Evolutionary conservation across 139 green algal species (phyloP), one percentile per base, ranked within the genome.

Genomic region (Coelastrella sp.): DNA sequence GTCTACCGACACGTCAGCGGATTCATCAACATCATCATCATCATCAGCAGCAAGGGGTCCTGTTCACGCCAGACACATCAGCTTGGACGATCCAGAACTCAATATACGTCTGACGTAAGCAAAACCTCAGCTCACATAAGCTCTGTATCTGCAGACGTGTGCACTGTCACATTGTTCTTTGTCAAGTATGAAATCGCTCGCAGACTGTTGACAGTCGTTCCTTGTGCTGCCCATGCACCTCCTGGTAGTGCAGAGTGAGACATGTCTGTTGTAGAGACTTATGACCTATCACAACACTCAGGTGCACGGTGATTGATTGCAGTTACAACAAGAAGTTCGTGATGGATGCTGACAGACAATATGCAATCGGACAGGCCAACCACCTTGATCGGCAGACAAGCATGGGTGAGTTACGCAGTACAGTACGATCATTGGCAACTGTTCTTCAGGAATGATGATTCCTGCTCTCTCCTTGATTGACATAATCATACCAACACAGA

Each of bases 271-370:
- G n/a, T n/a, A n/a, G n/a, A n/a, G n/a, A n/a, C n/a, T n/a, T n/a
- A n/a, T n/a, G n/a, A n/a, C n/a, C n/a, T n/a, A n/a, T n/a, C n/a
- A n/a, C n/a, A n/a, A n/a, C n/a, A n/a, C n/a, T n/a, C 45, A 53
- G 45, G 45, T 53, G 45, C 45, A 8, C 11, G 45, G 45, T 11
- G 11, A 53, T 53, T 27, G n/a, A n/a, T n/a, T n/a, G 41, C 79
- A 85, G 62, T 15, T 40, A 67, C 63, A 77, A 77, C 63, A 67
- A 34, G 3, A n/a, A 32, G 1, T 85, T 85, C 34, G 34, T 66
- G 5, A 77, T 38, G 15, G 77, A 84, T 41, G 43, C 48, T 67
- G 73, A 81, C 50, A 66, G 73, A n/a, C 4, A 32, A 35, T 81
- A 81, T 32, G 27, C 73, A 34, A 35, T 81, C 6, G 73, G 73